Base-by-base conservation (phyloP, 306 rosid species). In the Gastrolobium villosum region DNA sequence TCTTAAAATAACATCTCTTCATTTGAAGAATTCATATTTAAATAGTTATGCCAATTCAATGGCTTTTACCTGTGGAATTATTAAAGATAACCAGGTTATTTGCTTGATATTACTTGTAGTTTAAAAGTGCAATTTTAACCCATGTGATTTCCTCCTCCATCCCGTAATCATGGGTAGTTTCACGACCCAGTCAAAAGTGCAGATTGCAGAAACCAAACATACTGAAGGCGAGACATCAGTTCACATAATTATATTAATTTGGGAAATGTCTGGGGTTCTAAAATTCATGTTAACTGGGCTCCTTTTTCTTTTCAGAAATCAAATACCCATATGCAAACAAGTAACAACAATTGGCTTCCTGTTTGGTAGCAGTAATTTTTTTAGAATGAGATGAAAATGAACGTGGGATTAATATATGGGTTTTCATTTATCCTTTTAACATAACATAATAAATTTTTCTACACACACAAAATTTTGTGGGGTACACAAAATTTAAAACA, bases 221-320 rank as follows among this genome's bases (percentile, higher is more conserved):
- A 40, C 2, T 2, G 5, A 2, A 39, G 74, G 44, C 20, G 5
- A 26, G 10, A 31, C 3, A 35, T 10, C 61, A 5, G 1, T 14
- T 74, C 43, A 44, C 60, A 46, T 4, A 74, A 14, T 8, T 73
- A 55, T 37, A 26, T 20, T 37, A 39, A 72, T 10, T 30, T 26
- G 15, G 55, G 4, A 54, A 70, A 40, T 37, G 14, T 4, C 2
- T 5, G 3, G 4, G 35, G 53, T 9, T 37, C 37, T 15, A 9
- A 30, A 73, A 57, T 5, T 31, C 31, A 3, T 10, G 30, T 3
- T 20, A 10, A 20, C 26, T 43, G 35, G n/a, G 10, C 61, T 2
- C 4, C 26, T 3, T 45, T 31, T 20, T 31, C 54, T 5, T 10
- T 44, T 7, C 2, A 10, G 26, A 28, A 43, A 44, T 66, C 10